phyloP scores from a whole-genome alignment of 2,329 filamentous ascomycete species.

The Epicoccum nigrum region DNA sequence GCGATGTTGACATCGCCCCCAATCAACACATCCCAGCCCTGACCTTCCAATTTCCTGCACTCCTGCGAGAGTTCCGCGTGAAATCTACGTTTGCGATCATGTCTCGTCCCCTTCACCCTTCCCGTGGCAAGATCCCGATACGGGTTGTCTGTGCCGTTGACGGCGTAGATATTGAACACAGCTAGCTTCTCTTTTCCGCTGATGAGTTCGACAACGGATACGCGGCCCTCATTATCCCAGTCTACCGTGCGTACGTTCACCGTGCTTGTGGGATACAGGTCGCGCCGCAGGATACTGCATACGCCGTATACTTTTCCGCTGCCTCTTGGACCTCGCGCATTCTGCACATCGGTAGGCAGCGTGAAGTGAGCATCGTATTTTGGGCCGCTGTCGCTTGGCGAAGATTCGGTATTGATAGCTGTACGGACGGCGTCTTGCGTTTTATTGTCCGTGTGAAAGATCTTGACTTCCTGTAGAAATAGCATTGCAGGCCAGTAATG shows the following conservation, averaged over 20 bases:
- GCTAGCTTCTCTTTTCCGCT: constrained; percentile 43
- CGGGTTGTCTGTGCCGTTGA: constrained; percentile 58
- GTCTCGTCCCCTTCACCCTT: constrained; percentile 52
- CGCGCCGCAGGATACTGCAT: constrained; percentile 55
- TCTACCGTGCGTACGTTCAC: constrained; percentile 45
- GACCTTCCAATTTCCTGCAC: constrained; percentile 48
- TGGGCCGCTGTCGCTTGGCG: constrained; percentile 27
- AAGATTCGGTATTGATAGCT: constrained; percentile 40
- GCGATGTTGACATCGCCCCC: constrained; percentile 62
- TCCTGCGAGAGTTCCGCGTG: constrained; percentile 56
- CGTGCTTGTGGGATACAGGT: constrained; percentile 40
- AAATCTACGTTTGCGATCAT: constrained; percentile 59
- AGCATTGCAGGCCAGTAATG: constrained; percentile 55
- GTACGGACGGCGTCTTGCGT: constrained; percentile 49
- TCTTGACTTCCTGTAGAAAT: constrained; percentile 59
- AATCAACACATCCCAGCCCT: constrained; percentile 54
- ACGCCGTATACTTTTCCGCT: constrained; percentile 61
- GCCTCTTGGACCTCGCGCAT: constrained; percentile 54
- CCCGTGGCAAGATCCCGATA: constrained; percentile 56
- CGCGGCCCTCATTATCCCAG: constrained; percentile 61
- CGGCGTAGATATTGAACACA: constrained; percentile 60
- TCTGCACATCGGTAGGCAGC: constrained; percentile 57
- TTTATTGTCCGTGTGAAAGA: constrained; percentile 47
- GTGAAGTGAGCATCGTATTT: constrained; percentile 54
- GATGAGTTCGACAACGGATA: constrained; percentile 55